A percentile compares a stretch with the other conserved stretches of the same genome.
Conservation (phyloP, 495 filamentous ascomycete genomes). For the Aspergillus leporis region DNA sequence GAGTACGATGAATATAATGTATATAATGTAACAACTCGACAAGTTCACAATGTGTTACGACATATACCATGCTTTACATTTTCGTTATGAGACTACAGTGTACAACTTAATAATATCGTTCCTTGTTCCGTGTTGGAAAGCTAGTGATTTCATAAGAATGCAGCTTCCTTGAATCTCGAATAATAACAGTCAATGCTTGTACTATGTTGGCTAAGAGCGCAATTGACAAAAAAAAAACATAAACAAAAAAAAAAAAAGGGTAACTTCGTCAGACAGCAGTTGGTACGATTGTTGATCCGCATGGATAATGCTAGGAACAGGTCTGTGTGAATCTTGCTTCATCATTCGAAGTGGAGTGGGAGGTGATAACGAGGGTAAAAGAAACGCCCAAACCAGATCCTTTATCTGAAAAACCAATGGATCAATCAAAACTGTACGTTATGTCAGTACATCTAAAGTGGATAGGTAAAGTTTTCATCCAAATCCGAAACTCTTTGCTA, state of each 20-base stretch:
- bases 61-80: background rate
- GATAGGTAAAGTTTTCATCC: too few species aligned
- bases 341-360: constrained; percentile 40
- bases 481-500: too few species aligned
- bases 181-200: too few species aligned
- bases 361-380: background rate
- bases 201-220: too few species aligned
- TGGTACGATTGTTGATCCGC: constrained; percentile 50
- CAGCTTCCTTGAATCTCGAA: too few species aligned
- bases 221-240: background rate
- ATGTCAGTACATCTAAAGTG: too few species aligned
- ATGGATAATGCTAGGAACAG: constrained; percentile 52
- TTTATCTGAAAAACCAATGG: too few species aligned
- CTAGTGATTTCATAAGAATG: too few species aligned
- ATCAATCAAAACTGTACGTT: too few species aligned
- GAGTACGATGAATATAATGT: background rate
- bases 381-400: too few species aligned
- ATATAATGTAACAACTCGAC: background rate
- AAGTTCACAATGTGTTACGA: background rate
- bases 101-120: background rate
- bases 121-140: too few species aligned
- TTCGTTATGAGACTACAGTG: too few species aligned
- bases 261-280: constrained; percentile 51
- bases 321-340: constrained; percentile 57
- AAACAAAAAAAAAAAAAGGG: background rate